Base-by-base conservation (phyloP, 1,139 yeast species). In the Sugiyamaella xylanicola region DNA sequence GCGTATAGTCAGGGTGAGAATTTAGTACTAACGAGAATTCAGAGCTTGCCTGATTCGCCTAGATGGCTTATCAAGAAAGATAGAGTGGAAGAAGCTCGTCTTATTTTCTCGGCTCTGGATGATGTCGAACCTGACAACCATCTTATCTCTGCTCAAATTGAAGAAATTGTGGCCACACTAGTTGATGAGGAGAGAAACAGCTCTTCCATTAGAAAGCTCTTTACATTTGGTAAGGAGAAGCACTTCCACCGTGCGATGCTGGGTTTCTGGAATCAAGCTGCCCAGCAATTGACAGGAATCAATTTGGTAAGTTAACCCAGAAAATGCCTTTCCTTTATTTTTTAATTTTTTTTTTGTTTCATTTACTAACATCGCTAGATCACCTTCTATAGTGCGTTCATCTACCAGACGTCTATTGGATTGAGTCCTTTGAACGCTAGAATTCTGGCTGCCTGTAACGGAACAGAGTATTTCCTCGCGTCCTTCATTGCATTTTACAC, bases 241-340 rank as follows among this genome's bases (percentile, higher is more conserved):
- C 76, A 78, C 59, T 77, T 80, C 64, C 82, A 79, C 57, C 70
- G 85, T 54, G 73, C 75, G 4, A 67, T 73, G 58, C 70, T 82
- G 56, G 83, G 81, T 0, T 73, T 73, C 43, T 77, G 80, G 74
- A 71, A 75, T 54, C 82, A 79, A 65, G 80, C 82, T 63, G 78
- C 83, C 75, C 88, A 84, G 73, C 89, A 85, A 69, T 77, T 84
- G 74, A 82, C 88, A 48, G 90, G 90, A 72, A 77, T 84, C 58
- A 85, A 85, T 72, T 83, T 84, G 64, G 50, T 46, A 46, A 36
- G 50, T 36, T 20, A 21, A n/a, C n/a, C 27, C 16, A 27, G 11
- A 22, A 17, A 7, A 17, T 20, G 17, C 8, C 3, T 42, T n/a
- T n/a, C n/a, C n/a, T n/a, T n/a, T n/a, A n/a, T n/a, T n/a, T n/a